These are phyloP conservation scores for Botrytis tulipae DNA, from an alignment of 2,329 filamentous ascomycete species.

Conservation along the genomic window DNA sequence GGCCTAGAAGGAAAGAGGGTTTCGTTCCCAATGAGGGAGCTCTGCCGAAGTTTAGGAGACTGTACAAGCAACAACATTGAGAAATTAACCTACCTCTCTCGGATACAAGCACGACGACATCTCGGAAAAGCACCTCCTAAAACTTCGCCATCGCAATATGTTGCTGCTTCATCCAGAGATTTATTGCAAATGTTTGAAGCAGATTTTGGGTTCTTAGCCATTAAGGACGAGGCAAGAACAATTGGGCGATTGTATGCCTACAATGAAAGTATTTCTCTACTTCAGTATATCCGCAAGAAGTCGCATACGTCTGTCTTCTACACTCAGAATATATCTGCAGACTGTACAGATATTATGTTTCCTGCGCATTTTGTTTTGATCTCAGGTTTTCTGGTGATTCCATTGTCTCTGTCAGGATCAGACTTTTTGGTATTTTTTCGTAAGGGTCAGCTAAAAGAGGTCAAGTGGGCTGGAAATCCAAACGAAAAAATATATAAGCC, in stretches of 20 bases:
- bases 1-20: conserved; percentile 58
- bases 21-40: conserved; percentile 54
- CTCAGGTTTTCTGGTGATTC: conserved; percentile 78
- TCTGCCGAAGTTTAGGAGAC: conserved; percentile 63
- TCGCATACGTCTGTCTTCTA: conserved; percentile 72
- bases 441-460: conserved; percentile 69
- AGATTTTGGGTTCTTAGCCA: conserved; percentile 69
- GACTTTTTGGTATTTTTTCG: conserved; percentile 94
- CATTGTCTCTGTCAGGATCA: conserved; percentile 70
- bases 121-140: conserved; percentile 15
- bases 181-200: conserved; percentile 29
- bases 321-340: conserved; percentile 70
- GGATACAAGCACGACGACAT: conserved; percentile 24
- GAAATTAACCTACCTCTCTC: conserved; percentile 23
- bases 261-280: conserved; percentile 78
- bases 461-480: conserved; percentile 79
- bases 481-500: conserved; percentile 75
- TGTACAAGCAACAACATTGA: conserved; percentile 52
- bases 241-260: conserved; percentile 73
- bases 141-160: conserved; percentile 25
- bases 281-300: conserved; percentile 80
- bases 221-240: conserved; percentile 82
- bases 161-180: conserved; percentile 27
- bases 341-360: conserved; percentile 81
- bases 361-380: conserved; percentile 76